phyloP scores from a whole-genome alignment of 768 basidiomycete genomes.

The Agrocybe chaxingu region DNA sequence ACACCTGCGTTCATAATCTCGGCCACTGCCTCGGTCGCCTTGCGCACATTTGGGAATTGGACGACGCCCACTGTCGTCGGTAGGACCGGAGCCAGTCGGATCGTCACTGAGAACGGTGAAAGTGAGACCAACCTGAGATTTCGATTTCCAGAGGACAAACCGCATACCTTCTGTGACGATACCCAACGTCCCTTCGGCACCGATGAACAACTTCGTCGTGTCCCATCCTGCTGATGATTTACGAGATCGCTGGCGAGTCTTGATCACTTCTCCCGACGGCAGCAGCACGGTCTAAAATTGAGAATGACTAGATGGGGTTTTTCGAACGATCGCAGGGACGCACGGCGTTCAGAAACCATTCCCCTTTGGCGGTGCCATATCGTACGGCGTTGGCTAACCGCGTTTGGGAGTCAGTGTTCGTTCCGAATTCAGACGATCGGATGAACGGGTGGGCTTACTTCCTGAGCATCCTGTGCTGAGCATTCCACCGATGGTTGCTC shows the following conservation, averaged over 20 bases:
- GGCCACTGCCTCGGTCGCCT: conserved; percentile 70
- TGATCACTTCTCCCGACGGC: conserved; percentile 86
- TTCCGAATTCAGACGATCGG: too few species aligned
- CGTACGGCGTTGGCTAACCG: conserved; percentile 71
- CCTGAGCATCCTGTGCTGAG: conserved; percentile 84
- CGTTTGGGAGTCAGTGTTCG: background rate
- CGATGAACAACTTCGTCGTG: conserved; percentile 81
- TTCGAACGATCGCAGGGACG: conserved; percentile 1
- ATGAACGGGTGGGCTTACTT: conserved; percentile 39
- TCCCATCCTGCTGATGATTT: conserved; percentile 92
- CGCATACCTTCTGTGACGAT: conserved; percentile 79
- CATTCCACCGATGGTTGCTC: conserved; percentile 86
- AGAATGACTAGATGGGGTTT: background rate
- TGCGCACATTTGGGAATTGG: conserved; percentile 73
- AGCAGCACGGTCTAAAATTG: conserved; percentile 75
- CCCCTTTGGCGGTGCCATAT: conserved; percentile 85
- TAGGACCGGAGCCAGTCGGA: conserved; percentile 76
- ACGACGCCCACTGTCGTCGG: conserved; percentile 83
- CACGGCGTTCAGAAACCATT: conserved; percentile 88
- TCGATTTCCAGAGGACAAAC: background rate
- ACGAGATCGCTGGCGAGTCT: conserved; percentile 72
- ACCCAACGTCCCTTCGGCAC: conserved; percentile 77
- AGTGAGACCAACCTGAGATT: background rate
- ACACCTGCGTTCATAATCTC: conserved; percentile 73
- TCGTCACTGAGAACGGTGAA: conserved; percentile 48